Evolutionary conservation across 2,329 filamentous ascomycete genomes (phyloP).

Genomic region (Ophiostoma montium): DNA sequence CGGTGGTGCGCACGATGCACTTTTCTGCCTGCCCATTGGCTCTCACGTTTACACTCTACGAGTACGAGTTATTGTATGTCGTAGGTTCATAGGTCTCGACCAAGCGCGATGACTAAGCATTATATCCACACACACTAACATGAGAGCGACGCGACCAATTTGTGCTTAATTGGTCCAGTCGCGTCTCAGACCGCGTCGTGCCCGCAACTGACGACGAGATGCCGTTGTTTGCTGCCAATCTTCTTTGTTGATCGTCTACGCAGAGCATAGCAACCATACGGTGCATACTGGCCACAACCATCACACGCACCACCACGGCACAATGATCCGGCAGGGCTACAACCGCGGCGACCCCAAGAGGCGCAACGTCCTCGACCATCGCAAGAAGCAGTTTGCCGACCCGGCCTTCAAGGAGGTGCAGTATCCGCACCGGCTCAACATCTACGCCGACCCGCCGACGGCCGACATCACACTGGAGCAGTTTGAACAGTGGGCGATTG

Average conservation of each 20-base stretch:
- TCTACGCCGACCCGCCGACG: conserved; percentile 78
- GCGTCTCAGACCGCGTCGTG: conserved; percentile 12
- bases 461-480: conserved; percentile 92
- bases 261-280: too few species aligned
- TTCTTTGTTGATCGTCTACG: background rate
- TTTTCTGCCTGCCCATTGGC: background rate
- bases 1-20: conserved; percentile 1
- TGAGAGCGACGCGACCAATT: conserved; percentile 2
- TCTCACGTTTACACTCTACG: too few species aligned
- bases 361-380: conserved; percentile 60
- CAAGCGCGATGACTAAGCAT: background rate
- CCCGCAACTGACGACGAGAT: too few species aligned
- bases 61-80: too few species aligned
- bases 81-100: too few species aligned
- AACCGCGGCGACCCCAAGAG: conserved; percentile 54
- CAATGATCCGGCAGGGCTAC: conserved; percentile 36
- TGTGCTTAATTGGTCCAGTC: conserved; percentile 7
- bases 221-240: background rate
- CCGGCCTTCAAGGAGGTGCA: conserved; percentile 61
- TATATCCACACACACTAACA: background rate
- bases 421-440: conserved; percentile 81
- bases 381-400: conserved; percentile 75
- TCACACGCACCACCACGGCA: background rate
- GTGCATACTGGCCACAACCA: background rate
- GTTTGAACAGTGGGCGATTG: conserved; percentile 98